Base-by-base conservation (phyloP, 345 rosid species). In the Atalantia buxifolia region DNA sequence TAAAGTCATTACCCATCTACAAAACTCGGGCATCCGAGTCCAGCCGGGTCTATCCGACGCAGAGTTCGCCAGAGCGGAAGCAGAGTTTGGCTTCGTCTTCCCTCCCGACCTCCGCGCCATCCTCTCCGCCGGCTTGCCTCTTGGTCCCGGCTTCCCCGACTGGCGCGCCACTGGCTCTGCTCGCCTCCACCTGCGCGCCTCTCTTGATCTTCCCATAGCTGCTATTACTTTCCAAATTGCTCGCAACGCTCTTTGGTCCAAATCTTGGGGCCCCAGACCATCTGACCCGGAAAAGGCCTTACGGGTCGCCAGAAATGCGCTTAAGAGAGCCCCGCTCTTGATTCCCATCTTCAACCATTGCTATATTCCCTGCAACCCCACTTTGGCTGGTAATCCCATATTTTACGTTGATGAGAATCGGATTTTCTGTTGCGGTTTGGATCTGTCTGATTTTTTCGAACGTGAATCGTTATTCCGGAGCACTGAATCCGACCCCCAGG, bases 91-190 rank as follows among this genome's bases (percentile, higher is more conserved):
- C 45, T 94, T 96, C 85, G 87, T 88, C 22, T 96, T 96, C 83
- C 97, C 98, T 19, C 99, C 99, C 9, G 99, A 96, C 74, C 97
- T 96, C 24, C 90, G 94, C 24, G 97, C 99, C 53, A 81, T 96
- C 4, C 91, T 96, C 69, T 82, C 93, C 42, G 92, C 98, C 63
- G 99, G 98, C 36, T 84, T 96, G 65, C 97, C 99, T 2, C 85
- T 91, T 12, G 97, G 95, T 2, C 90, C 93, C 0, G 99, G 98
- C 1, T 96, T 96, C 74, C 99, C 99, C 1, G 97, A 96, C 81
- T 96, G 99, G 99, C 93, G 98, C 27, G 86, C 97, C 68, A 67
- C 89, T 22, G 91, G 96, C 22, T 76, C 81, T 0, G 86, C 92
- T 10, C 96, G 99, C 10, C 89, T 89, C 38, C 97, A 88, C 83